Evolutionary conservation across 2,329 filamentous ascomycete genomes (phyloP), one percentile per base, ranked within the genome.

Genomic region (Ophiobolus disseminans): DNA sequence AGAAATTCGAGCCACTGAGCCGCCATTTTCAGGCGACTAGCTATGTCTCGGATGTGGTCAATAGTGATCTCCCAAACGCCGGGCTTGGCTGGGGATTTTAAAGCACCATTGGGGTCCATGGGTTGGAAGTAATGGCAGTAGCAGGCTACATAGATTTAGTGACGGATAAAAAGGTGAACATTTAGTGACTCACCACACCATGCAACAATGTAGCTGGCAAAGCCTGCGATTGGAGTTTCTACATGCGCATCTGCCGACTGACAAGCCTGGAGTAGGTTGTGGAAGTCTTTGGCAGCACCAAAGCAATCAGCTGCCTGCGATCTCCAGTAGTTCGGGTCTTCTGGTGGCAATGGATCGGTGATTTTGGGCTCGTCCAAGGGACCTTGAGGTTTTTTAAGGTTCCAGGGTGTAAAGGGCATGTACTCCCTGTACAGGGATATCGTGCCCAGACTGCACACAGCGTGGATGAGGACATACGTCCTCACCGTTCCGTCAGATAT

Each of bases 381-480:
- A 2, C 82, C 82, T 35, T 76, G 62, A 2, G 82, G 82, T 57
- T 78, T 78, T 17, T 69, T 62, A 55, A 75, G 77, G 14, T 75
- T 73, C 35, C 87, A 75, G 2, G 86, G 83, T 13, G 87, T 78
- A 61, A 87, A 88, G 0, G 86, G 85, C 20, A 89, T 78, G 53
- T 86, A 88, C 65, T 89, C 86, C 53, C 86, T 78, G 61, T 88
- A 84, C 21, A 89, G 76, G 74, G 88, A 84, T 53, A 90, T 85
- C 46, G 82, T 79, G 64, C 85, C 89, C 2, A 89, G 75, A 1
- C 82, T 81, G 49, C 84, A 81, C 1, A 89, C 79, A 58, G 86
- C 84, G 60, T 90, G 87, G 45, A 90, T 74, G 3, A 87, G 79
- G 8, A 86, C 82, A 62, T 87, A 90, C 6, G 82, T 80, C 36